These are phyloP conservation scores for Alternaria ventricosa DNA, from an alignment of 2,329 filamentous ascomycete genomes.

Conservation along the genomic window DNA sequence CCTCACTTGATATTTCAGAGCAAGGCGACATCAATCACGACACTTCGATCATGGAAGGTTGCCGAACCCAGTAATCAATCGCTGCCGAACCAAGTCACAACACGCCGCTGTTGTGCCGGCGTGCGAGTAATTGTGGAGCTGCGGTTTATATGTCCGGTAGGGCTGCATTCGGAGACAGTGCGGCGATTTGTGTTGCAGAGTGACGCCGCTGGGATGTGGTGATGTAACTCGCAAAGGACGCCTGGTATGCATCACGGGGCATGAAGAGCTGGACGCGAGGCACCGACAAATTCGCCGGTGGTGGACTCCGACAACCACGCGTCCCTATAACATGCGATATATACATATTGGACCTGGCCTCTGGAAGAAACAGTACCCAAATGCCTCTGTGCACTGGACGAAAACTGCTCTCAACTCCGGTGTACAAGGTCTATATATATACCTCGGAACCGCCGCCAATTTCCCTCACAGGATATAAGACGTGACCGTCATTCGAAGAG, in stretches of 20 bases:
- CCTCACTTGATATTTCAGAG: neutral
- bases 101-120: constrained; percentile 4
- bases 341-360: neutral
- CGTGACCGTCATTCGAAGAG: neutral
- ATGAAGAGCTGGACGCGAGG: constrained; percentile 1
- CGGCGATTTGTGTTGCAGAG: constrained; percentile 2
- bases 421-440: neutral
- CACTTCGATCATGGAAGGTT: constrained; percentile 3
- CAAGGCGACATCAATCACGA: neutral
- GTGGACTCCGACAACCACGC: constrained; percentile 5
- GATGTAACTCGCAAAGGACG: constrained; percentile 5
- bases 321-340: constrained; percentile 7
- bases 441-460: neutral
- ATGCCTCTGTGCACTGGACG: neutral
- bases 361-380: neutral
- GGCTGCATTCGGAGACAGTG: constrained; percentile 7
- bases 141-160: constrained; percentile 10
- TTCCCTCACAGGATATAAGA: neutral
- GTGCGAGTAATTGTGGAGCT: neutral
- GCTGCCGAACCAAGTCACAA: neutral
- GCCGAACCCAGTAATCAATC: constrained; percentile 1
- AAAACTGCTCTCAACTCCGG: neutral
- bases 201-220: neutral
- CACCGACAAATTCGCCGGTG: constrained; percentile 5
- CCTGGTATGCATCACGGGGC: constrained; percentile 2